Conservation (phyloP, 2,329 filamentous ascomycete genomes). For the Fusarium sp. region DNA sequence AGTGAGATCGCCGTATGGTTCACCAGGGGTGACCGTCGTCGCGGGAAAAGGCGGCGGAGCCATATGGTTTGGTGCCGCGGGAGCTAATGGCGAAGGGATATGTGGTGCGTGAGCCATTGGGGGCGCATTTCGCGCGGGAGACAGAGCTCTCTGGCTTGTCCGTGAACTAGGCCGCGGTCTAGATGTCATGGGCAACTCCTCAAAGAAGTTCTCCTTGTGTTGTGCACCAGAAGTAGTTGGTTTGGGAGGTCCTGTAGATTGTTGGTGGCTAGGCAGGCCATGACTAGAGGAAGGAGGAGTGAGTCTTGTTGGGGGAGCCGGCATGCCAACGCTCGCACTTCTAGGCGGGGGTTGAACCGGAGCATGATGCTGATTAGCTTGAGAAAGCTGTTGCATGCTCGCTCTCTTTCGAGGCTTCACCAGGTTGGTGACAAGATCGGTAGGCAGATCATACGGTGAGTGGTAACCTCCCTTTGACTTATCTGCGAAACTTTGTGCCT, state of each 20-base stretch:
- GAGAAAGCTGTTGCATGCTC: conserved; percentile 64
- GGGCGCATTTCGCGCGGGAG: conserved; percentile 50
- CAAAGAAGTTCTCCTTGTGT: conserved; percentile 72
- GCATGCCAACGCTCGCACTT: conserved; percentile 65
- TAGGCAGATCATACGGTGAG: conserved; percentile 93
- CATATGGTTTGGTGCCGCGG: conserved; percentile 31
- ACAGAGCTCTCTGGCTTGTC: conserved; percentile 55
- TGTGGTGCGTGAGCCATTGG: conserved; percentile 36
- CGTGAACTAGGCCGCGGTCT: conserved; percentile 69
- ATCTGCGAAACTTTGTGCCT: conserved; percentile 85
- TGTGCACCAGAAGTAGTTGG: conserved; percentile 47
- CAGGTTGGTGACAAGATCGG: conserved; percentile 68
- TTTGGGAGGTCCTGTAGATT: conserved; percentile 45
- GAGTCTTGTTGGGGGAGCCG: conserved; percentile 40
- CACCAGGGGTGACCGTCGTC: conserved; percentile 9
- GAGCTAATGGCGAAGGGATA: conserved; percentile 40
- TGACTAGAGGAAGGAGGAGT: conserved; percentile 48
- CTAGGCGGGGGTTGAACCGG: conserved; percentile 57
- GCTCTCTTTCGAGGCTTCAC: conserved; percentile 73
- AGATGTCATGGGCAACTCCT: conserved; percentile 73
- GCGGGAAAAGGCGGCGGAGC: conserved; percentile 26
- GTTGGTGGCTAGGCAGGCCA: conserved; percentile 45
- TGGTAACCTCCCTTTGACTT: conserved; percentile 91
- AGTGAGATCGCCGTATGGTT: conserved; percentile 10
- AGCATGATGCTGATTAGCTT: conserved; percentile 51